Evolutionary conservation across 805 yeast species (phyloP).

Genomic region (Barnettozyma sucrosica): DNA sequence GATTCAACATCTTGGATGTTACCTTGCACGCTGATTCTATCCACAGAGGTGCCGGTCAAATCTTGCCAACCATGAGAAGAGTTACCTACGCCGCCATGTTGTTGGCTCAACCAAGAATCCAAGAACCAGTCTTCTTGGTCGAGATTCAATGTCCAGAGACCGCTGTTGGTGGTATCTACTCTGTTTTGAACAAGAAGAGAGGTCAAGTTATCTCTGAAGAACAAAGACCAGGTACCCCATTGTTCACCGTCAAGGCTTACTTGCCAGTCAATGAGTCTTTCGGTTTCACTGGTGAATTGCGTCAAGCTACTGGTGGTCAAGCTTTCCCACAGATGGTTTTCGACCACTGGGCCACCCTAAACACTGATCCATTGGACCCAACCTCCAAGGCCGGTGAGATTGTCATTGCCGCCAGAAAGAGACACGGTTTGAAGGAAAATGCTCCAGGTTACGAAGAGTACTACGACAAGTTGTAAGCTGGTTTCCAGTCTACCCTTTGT

Average conservation of each 20-base stretch:
- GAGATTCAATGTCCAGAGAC: slow-evolving; percentile 99
- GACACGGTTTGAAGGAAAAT: slow-evolving; percentile 93
- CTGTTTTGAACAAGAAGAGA: slow-evolving; percentile 98
- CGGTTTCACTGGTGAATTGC: slow-evolving; percentile 99
- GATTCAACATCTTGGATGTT: slow-evolving; percentile 98
- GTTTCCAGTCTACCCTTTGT: background rate
- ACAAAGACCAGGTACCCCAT: slow-evolving; percentile 99
- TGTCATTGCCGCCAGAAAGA: slow-evolving; percentile 72
- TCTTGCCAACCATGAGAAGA: slow-evolving; percentile 99
- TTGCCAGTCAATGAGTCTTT: slow-evolving; percentile 99
- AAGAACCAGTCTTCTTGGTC: slow-evolving; percentile 98
- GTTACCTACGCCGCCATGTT: slow-evolving; percentile 97
- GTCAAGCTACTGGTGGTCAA: slow-evolving; percentile 99
- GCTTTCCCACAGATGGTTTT: slow-evolving; percentile 99
- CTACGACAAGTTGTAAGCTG: slow-evolving; percentile 77
- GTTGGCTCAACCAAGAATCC: slow-evolving; percentile 97
- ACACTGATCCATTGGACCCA: slow-evolving; percentile 91
- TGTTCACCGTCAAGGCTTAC: slow-evolving; percentile 99
- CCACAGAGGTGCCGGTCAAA: slow-evolving; percentile 99
- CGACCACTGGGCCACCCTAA: slow-evolving; percentile 94
- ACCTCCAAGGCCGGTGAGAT: slow-evolving; percentile 63
- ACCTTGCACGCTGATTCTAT: slow-evolving; percentile 99
- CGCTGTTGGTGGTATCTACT: slow-evolving; percentile 99
- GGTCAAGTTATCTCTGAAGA: slow-evolving; percentile 99
- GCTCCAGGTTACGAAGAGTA: slow-evolving; percentile 99